phyloP scores from a whole-genome alignment of 106 monocot species.

The Posidonia australis region DNA sequence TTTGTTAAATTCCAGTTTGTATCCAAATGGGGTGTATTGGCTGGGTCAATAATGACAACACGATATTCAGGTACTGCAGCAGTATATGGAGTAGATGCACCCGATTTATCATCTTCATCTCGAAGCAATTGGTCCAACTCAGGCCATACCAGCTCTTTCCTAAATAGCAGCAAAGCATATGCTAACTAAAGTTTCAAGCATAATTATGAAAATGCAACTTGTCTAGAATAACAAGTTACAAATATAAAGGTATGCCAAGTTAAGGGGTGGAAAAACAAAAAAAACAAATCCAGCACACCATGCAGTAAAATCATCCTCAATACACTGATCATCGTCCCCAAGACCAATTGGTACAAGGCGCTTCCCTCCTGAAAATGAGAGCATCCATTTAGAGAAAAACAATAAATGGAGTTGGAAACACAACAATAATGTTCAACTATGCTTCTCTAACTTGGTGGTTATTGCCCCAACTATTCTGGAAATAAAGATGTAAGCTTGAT shows the following conservation, averaged over 20 bases:
- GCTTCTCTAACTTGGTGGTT: no score
- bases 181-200: not conserved
- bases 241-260: not conserved
- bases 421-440: no score
- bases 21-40: constrained; percentile 15
- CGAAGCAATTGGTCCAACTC: constrained; percentile 54
- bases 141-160: constrained; percentile 62
- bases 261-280: not conserved
- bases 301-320: constrained; percentile 78
- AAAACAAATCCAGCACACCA: constrained; percentile 18
- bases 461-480: no score
- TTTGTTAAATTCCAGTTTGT: constrained; percentile 38
- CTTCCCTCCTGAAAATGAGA: constrained; percentile 27
- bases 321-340: constrained; percentile 95
- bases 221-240: not conserved
- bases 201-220: not conserved
- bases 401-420: no score
- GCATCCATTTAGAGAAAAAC: not conserved
- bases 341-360: constrained; percentile 56
- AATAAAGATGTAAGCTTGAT: no score
- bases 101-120: constrained; percentile 35
- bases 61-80: constrained; percentile 62
- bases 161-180: constrained; percentile 6
- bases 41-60: constrained; percentile 33
- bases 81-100: constrained; percentile 36